A percentile compares a stretch with the other conserved stretches of the same genome.
Conservation (phyloP, 2,329 filamentous ascomycete genomes). For the Talaromyces rugulosus region DNA sequence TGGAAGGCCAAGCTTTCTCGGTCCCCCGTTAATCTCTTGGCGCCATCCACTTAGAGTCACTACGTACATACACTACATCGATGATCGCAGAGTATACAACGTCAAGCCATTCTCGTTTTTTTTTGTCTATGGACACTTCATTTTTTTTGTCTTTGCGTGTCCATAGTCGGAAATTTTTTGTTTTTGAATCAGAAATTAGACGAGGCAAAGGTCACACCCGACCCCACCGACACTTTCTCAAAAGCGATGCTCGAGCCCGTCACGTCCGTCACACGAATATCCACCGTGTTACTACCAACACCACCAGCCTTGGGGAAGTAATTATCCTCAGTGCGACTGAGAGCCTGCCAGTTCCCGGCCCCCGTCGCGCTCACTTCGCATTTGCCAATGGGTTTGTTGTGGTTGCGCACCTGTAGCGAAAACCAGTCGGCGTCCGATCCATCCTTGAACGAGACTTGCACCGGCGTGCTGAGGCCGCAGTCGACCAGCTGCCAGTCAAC, state of each 20-base stretch:
- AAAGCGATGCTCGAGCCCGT: background rate
- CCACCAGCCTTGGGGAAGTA: constrained; percentile 59
- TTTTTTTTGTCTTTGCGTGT: too few species aligned
- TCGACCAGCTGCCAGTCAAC: constrained; percentile 48
- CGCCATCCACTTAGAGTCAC: background rate
- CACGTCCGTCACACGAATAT: constrained; percentile 53
- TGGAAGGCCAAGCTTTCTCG: background rate
- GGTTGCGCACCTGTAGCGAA: constrained; percentile 62
- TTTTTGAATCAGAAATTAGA: background rate
- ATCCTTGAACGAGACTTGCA: constrained; percentile 51
- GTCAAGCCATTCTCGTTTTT: background rate
- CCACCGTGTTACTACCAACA: constrained; percentile 52
- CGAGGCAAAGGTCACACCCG: background rate
- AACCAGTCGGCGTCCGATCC: constrained; percentile 50
- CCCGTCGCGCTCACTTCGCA: constrained; percentile 61
- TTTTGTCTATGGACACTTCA: too few species aligned
- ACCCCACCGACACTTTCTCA: background rate
- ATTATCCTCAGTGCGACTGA: constrained; percentile 54
- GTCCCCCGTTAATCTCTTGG: background rate
- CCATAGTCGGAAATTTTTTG: too few species aligned
- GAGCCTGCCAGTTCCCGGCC: constrained; percentile 56
- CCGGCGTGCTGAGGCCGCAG: constrained; percentile 49
- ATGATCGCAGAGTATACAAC: background rate
- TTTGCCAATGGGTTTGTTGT: constrained; percentile 52
- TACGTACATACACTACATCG: too few species aligned